Base-by-base conservation (phyloP, 2,329 filamentous ascomycete species). In the Ophiocordyceps sinensis region DNA sequence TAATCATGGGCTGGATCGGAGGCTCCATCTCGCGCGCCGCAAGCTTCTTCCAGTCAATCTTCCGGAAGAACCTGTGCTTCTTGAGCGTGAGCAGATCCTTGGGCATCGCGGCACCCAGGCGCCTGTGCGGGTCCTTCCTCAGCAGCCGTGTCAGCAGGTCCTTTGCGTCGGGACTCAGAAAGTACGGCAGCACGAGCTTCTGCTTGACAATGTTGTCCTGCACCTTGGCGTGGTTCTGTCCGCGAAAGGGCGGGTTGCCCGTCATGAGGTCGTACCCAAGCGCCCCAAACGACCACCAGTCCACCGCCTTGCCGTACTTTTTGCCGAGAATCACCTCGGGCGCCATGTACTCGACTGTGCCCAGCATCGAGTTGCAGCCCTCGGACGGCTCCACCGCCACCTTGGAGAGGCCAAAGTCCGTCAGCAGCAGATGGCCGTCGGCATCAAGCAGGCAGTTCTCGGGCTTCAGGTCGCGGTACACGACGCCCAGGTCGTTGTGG, bases 291-390 rank as follows among this genome's bases (percentile, higher is more conserved):
- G 88, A 94, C 91, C 91, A 98, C 89, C 89, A 98, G 64, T 98
- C 91, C 15, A 95, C 93, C 1, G 87, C 81, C 60, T 88, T 89
- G 54, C 89, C 88, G 59, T 98, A 98, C 49, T 85, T 80, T 49
- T 84, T 79, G 45, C 87, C 88, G 46, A 80, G 75, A 45, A 98
- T 78, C 40, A 98, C 84, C 63, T 98, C 91, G 1, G 91, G 91
- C 0, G 91, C 93, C 91, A 98, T 98, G 71, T 98, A 98, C 59
- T 96, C 91, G 44, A 95, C 82, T 0, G 91, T 98, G 39, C 91
- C 91, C 10, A 95, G 77, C 49, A 95, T 82, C 35, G 86, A 94
- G 62, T 87, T 85, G 70, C 89, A 95, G 42, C 60, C 67, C 35
- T 78, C 78, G 4, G 55, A 52, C 17, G 55, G 53, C 43, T 87